Base-by-base conservation (phyloP, 495 filamentous ascomycete species). In the Neurospora sp. region DNA sequence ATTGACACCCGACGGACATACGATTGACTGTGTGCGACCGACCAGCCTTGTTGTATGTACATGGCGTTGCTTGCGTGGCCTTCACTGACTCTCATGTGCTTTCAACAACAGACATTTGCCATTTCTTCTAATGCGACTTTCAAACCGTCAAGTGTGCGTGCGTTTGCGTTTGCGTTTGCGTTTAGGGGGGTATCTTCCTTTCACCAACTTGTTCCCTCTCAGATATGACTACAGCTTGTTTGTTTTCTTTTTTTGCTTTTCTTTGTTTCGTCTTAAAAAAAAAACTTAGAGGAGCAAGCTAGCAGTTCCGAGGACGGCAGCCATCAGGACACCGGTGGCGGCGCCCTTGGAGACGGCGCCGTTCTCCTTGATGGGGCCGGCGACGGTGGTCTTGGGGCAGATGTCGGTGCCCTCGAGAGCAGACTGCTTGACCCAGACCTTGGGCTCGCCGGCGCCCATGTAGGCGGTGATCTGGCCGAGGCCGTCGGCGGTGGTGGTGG, bases 361-460 rank as follows among this genome's bases (percentile, higher is more conserved):
- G 27, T 14, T 31, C 22, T 61, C 6, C 53, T 61, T 6, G 37
- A 61, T 69, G 53, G 74, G 75, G 3, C 40, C 72, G 31, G 73
- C 78, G 16, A 40, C 41, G 12, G 68, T 72, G 10, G 76, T 80
- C 70, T 71, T 22, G 5, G 46, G 11, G 73, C 79, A 80, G 48
- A 80, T 39, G 1, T 71, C 76, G 8, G 78, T 75, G 71, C 53
- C 79, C 48, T 77, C 46, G 38, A 80, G 70, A 16, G 69, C 40
- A 12, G 42, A 20, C 3, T 38, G 20, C 12, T 44, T 37, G 22
- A 76, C 73, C 35, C 78, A 80, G 11, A 77, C 76, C 70, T 75
- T 75, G 44, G 79, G 79, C 71, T 77, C 78, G 70, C 79, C 79
- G 2, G 69, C 40, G 71, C 69, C 70, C 73, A 76, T 73, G 70